phyloP scores from a whole-genome alignment of 2,329 filamentous ascomycete genomes.

The Penicillium rolfsii region DNA sequence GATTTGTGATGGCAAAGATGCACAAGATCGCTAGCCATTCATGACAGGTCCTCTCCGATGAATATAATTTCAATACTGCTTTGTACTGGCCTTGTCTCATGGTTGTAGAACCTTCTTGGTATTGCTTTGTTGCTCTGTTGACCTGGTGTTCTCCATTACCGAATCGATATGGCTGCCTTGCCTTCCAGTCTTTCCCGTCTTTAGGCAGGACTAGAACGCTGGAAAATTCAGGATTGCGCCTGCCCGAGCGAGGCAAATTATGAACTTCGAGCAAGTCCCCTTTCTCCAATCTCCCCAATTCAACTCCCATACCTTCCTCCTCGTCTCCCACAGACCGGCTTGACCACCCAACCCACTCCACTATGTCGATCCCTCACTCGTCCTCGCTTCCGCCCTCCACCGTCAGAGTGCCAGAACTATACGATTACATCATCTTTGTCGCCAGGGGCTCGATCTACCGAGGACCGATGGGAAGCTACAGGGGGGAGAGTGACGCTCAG shows the following conservation, averaged over 20 bases:
- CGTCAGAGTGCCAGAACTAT: background rate
- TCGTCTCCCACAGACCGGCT: background rate
- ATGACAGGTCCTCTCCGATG: background rate
- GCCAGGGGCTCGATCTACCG: background rate
- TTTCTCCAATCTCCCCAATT: background rate
- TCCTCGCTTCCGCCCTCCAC: background rate
- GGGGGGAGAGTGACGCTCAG: background rate
- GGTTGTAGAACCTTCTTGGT: background rate
- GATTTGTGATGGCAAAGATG: background rate
- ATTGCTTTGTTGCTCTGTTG: background rate
- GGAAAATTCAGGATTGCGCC: background rate
- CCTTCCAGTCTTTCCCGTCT: too few relatives aligned
- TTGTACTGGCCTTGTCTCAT: background rate
- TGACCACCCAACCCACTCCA: too few relatives aligned
- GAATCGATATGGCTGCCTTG: background rate
- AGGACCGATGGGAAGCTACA: background rate
- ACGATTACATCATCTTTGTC: conserved; percentile 3
- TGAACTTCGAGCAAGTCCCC: background rate
- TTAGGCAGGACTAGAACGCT: background rate
- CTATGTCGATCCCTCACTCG: too few relatives aligned
- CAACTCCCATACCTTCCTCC: too few relatives aligned
- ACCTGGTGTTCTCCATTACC: background rate
- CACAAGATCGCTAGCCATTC: background rate
- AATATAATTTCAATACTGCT: too few relatives aligned
- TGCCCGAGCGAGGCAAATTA: background rate